Base-by-base conservation (phyloP, 75 land plant species). In the Sequoia sempervirens region DNA sequence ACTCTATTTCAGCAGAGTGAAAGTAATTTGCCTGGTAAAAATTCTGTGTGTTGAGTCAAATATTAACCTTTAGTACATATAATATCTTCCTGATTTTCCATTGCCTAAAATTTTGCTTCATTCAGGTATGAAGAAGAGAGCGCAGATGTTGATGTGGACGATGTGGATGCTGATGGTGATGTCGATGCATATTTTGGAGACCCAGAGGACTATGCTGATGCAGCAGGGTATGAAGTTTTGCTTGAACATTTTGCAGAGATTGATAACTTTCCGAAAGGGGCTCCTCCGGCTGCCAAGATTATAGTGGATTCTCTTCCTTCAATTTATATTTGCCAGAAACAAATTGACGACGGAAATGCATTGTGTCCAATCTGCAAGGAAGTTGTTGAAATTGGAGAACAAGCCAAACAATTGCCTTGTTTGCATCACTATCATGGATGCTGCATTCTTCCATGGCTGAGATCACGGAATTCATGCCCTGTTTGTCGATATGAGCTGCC, bases 321-420 rank as follows among this genome's bases (percentile, higher is more conserved):
- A 30, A 50, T 85, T 43, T 56, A 23, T 37, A 45, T 85, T 28
- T 20, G 28, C 52, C 75, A 84, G 80, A 23, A 85, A 40, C 47
- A 85, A 26, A n/a, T 84, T 4, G 87, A 84, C 2, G 32, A 37
- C 43, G 79, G 52, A 34, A 32, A 36, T 32, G 75, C 79, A 64
- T 70, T 40, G 38, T 90, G 91, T 82, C 87, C 91, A 17, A 84
- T 90, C 66, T 90, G 91, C 84, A 90, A 88, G 91, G 90, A 90
- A 72, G 73, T n/a, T 13, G 26, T 90, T 46, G 26, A n/a, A 23
- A 17, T 88, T 9, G 84, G 40, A 50, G 90, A 84, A 36, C n/a
- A 54, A 50, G 87, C 70, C 28, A 90, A 84, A 81, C 37, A 9
- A 34, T 34, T 90, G 50, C 91, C 91, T 47, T 90, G 91, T 43